Conservation (phyloP, 805 yeast species). For the Yamadazyma endophytica region DNA sequence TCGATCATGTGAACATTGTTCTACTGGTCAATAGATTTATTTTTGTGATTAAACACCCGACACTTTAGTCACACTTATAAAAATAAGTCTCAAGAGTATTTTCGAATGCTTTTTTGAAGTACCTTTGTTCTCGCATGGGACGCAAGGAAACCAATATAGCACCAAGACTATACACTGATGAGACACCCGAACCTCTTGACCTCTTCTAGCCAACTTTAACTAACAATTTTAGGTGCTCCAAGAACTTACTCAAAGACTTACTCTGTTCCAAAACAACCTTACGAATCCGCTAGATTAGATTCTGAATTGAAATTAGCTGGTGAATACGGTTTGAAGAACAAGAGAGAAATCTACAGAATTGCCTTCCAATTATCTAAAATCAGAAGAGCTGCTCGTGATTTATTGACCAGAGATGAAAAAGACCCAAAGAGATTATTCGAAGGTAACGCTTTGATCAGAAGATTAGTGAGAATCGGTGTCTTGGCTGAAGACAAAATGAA, state of each 20-base stretch:
- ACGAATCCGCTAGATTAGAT: conserved; percentile 99
- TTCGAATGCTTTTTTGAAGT: too few relatives aligned
- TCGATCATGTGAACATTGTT: conserved; percentile 3
- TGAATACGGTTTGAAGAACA: conserved; percentile 99
- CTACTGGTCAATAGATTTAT: conserved; percentile 10
- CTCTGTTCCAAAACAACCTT: conserved; percentile 99
- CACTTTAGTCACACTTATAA: conserved; percentile 63
- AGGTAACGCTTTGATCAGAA: conserved; percentile 99
- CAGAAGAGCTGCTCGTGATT: conserved; percentile 99
- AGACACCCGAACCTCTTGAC: too few relatives aligned
- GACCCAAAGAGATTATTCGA: conserved; percentile 99
- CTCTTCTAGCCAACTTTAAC: too few relatives aligned
- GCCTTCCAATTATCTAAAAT: conserved; percentile 98
- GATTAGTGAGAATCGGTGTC: conserved; percentile 99
- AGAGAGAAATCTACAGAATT: conserved; percentile 99
- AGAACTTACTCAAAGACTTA: conserved; percentile 99
- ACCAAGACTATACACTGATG: too few relatives aligned
- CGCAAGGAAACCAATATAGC: too few relatives aligned
- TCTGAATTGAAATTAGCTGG: conserved; percentile 99
- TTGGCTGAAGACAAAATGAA: conserved; percentile 99
- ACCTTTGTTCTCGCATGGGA: too few relatives aligned
- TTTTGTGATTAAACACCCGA: conserved; percentile 75
- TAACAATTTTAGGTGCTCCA: conserved; percentile 74
- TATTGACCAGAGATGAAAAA: conserved; percentile 99
- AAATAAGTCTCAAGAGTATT: conserved; percentile 12